Evolutionary conservation across 2,329 filamentous ascomycete genomes (phyloP).

Genomic region (Xylariaceae sp.): DNA sequence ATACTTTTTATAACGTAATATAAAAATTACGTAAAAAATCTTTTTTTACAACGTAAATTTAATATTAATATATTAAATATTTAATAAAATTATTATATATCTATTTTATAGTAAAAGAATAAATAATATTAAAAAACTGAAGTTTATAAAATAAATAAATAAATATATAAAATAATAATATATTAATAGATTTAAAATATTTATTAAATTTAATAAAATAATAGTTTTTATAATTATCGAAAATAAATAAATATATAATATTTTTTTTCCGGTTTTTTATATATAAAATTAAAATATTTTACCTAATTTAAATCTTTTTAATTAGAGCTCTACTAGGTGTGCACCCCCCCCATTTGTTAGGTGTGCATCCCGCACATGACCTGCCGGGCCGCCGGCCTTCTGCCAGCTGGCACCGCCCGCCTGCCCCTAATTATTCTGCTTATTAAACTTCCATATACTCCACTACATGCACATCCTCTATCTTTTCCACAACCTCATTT

Average conservation of each 20-base stretch:
- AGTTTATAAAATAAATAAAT: not conserved
- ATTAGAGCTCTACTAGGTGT: no score
- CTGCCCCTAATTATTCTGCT: no score
- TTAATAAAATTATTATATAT: no score
- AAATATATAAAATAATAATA: not conserved
- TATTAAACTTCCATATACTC: no score
- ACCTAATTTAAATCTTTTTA: not conserved
- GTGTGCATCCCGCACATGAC: no score
- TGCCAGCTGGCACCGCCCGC: no score
- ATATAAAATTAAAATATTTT: not conserved
- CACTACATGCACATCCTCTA: no score
- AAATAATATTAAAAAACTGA: not conserved
- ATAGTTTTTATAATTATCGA: not conserved
- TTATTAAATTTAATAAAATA: not conserved
- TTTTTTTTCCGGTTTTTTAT: no score
- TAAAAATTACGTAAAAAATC: not conserved
- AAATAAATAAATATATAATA: not conserved
- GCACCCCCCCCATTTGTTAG: no score
- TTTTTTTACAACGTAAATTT: not conserved
- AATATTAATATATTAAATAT: not conserved
- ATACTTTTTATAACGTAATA: not conserved
- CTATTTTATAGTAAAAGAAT: no score
- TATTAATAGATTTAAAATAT: not conserved
- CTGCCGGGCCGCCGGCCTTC: no score
- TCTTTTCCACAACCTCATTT: no score